Evolutionary conservation across 129 eudicot genomes (phyloP).

Genomic region (Flaveria linearis): DNA sequence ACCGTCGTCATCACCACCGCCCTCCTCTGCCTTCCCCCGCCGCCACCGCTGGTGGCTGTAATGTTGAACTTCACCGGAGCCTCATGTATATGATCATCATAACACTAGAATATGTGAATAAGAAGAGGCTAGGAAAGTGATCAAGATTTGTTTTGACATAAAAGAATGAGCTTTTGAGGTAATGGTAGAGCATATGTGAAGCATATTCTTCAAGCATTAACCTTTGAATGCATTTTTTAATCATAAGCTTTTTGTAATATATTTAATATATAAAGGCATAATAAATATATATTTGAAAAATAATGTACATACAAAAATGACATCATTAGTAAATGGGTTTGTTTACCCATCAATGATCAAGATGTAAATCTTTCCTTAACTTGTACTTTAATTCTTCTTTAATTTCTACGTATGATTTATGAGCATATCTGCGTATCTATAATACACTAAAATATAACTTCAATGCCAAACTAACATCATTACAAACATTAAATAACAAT

Average conservation of each 20-base stretch:
- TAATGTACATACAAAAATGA: background rate
- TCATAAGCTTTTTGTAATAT: background rate
- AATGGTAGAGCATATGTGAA: constrained; percentile 39
- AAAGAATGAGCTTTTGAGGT: constrained; percentile 25
- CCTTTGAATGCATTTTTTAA: constrained; percentile 17
- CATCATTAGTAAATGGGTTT: background rate
- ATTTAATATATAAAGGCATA: background rate
- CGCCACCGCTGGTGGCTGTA: constrained; percentile 23
- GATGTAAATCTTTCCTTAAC: no score
- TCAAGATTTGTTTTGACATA: constrained; percentile 19
- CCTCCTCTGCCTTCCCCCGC: background rate
- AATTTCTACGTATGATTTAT: background rate
- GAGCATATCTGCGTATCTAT: background rate
- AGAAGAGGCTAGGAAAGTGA: constrained; percentile 22
- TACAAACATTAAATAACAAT: background rate
- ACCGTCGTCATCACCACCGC: constrained; percentile 13
- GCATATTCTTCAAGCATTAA: constrained; percentile 45
- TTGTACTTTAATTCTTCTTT: no score
- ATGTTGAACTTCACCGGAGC: constrained; percentile 25
- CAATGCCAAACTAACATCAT: background rate
- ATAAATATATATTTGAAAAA: background rate
- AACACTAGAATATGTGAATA: constrained; percentile 15
- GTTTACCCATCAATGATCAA: no score
- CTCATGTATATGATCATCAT: constrained; percentile 19
- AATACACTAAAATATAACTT: background rate